Evolutionary conservation across 2,329 filamentous ascomycete genomes (phyloP).

Genomic region (Ascochyta lentis): DNA sequence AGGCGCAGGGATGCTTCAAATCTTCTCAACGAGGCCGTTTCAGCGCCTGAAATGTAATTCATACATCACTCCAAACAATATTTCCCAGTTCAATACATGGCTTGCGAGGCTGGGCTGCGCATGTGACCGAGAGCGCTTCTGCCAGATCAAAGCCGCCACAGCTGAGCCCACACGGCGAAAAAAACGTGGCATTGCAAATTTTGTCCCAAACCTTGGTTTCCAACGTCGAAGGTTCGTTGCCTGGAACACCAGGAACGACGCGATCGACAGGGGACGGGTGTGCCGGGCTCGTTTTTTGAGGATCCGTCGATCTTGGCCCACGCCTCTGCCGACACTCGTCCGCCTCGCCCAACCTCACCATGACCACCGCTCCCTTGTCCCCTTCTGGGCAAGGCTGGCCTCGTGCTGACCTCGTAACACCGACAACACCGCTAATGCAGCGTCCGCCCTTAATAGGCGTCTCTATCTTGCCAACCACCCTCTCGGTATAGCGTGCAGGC

Average conservation of each 20-base stretch:
- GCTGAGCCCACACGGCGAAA: background rate
- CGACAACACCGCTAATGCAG: constrained; percentile 2
- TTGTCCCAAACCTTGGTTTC: background rate
- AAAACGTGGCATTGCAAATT: constrained; percentile 2
- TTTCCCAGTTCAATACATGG: background rate
- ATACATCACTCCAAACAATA: background rate
- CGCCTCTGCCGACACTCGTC: constrained; percentile 6
- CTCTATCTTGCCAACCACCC: constrained; percentile 6
- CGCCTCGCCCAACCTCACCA: background rate
- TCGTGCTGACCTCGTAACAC: background rate
- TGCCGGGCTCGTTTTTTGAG: background rate
- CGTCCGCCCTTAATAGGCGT: constrained; percentile 7
- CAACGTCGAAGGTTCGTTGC: constrained; percentile 4
- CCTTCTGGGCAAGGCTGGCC: constrained; percentile 14
- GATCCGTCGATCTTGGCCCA: constrained; percentile 15
- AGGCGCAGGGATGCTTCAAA: constrained; percentile 6
- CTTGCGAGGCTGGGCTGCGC: constrained; percentile 2
- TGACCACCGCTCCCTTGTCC: constrained; percentile 6
- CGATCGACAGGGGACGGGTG: background rate
- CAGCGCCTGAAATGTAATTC: background rate
- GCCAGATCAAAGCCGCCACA: background rate
- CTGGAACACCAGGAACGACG: constrained; percentile 3
- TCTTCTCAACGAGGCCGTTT: background rate
- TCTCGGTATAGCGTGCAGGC: background rate
- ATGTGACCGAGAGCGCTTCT: background rate